These are phyloP conservation scores for Exophiala sp. DNA, from an alignment of 2,329 filamentous ascomycete species.

Conservation along the genomic window DNA sequence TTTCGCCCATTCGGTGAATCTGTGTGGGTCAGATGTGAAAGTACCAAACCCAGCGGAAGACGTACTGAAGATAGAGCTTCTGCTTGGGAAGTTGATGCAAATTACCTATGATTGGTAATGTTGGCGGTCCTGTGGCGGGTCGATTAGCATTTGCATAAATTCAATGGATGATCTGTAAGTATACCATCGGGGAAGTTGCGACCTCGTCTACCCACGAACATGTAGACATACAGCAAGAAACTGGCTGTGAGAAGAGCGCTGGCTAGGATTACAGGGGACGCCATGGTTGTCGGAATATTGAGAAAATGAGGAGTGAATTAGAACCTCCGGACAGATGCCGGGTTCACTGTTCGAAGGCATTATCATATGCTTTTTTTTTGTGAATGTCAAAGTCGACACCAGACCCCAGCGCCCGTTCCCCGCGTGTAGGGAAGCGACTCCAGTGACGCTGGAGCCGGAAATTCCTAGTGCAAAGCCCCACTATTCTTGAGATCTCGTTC, in stretches of 20 bases:
- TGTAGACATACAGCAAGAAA: conserved; percentile 1
- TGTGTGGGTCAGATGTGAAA: conserved; percentile 14
- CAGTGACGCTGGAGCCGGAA: no score
- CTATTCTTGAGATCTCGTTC: no score
- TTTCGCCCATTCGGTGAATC: conserved; percentile 44
- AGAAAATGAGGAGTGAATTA: no score
- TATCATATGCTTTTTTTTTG: no score
- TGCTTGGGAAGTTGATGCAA: conserved; percentile 40
- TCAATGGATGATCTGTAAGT: background rate
- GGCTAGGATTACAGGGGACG: background rate
- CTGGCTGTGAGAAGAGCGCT: conserved; percentile 1
- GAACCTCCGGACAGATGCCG: no score
- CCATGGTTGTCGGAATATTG: background rate
- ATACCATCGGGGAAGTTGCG: conserved; percentile 9
- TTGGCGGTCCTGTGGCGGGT: conserved; percentile 36
- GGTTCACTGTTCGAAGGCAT: no score
- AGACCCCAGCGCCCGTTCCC: no score
- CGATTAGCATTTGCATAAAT: background rate
- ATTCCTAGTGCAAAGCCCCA: no score
- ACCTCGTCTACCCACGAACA: conserved; percentile 9
- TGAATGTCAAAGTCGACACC: no score
- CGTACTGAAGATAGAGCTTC: conserved; percentile 31
- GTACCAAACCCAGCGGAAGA: background rate
- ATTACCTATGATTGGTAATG: conserved; percentile 48
- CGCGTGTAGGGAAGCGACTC: no score